Percentiles rank a stretch among this genome's conserved stretches.
Evolutionary conservation across 2,329 filamentous ascomycete species (phyloP).

Genomic region (Alternaria triticina): DNA sequence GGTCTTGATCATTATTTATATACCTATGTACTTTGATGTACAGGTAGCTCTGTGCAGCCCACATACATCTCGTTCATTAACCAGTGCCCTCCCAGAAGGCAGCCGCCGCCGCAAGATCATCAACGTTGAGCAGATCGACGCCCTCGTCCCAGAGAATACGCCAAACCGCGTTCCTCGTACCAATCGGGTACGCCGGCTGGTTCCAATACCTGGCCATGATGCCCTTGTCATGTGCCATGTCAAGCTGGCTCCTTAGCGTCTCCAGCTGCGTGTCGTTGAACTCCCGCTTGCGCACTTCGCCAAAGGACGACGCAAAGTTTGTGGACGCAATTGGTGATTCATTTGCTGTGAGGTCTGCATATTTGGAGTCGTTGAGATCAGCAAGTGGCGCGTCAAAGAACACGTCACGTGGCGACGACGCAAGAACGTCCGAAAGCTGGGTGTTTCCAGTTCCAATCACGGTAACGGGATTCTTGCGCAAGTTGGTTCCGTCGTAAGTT

Average conservation of each 20-base stretch:
- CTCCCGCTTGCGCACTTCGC: conserved; percentile 43
- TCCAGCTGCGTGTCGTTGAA: conserved; percentile 58
- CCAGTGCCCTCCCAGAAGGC: conserved; percentile 48
- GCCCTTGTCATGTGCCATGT: conserved; percentile 60
- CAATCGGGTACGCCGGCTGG: conserved; percentile 62
- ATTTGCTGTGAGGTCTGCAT: conserved; percentile 54
- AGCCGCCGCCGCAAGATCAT: conserved; percentile 62
- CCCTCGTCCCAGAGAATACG: conserved; percentile 62
- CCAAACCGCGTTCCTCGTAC: conserved; percentile 60
- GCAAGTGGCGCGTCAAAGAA: conserved; percentile 67
- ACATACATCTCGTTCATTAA: conserved; percentile 2
- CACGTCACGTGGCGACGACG: conserved; percentile 50
- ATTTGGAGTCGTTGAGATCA: conserved; percentile 49
- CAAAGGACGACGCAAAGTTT: conserved; percentile 54
- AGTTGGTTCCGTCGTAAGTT: conserved; percentile 54
- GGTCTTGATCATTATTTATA: background rate
- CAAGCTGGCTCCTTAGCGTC: conserved; percentile 60
- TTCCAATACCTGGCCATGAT: conserved; percentile 70
- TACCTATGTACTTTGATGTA: background rate
- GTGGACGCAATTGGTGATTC: conserved; percentile 63
- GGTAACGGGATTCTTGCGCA: conserved; percentile 62
- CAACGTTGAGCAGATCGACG: conserved; percentile 68
- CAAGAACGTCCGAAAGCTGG: conserved; percentile 51
- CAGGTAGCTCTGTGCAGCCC: background rate
- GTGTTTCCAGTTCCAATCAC: conserved; percentile 66